Evolutionary conservation across 1,139 yeast genomes (phyloP), one percentile per base, ranked within the genome.

Genomic region (Sugiyamaella castrensis): DNA sequence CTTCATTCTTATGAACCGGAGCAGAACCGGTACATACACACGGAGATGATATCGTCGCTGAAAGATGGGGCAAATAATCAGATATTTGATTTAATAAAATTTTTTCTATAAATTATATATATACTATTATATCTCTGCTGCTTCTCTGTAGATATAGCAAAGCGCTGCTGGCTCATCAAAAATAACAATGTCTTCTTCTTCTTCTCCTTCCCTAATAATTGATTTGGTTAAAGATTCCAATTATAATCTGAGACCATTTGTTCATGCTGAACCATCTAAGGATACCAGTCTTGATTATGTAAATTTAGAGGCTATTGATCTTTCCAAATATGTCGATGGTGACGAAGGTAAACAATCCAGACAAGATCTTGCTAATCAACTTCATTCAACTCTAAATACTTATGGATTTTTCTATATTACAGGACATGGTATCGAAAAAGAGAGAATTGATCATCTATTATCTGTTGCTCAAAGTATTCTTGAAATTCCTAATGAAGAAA

Each of bases 341-440:
- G 67, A 66, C 1, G 70, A 65, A 47, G 60, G 63, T 29, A 55
- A 58, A 6, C 53, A 51, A 4, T 51, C 62, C 12, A 59, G 77
- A 39, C 54, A 63, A 44, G 48, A 49, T 19, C 60, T 74, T 29
- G 77, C 78, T 1, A 45, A 54, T 1, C 56, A 62, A 43, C 61
- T 72, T 13, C 72, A 72, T 42, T 53, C 62, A n/a, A 70, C 78
- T 1, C 61, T 73, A 45, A 66, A 69, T 1, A 70, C 76, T 1
- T 66, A 71, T 51, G 81, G 81, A 0, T 77, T 77, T 52, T 75
- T 76, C 64, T 69, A 70, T 24, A 57, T 74, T 29, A 57, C 63
- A 6, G 73, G 73, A 48, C 74, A 68, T 55, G 78, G 77, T 0
- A 64, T 70, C 38, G 58, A 57, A 2, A 53, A 48, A 1, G 67